Base-by-base conservation (phyloP, 1,284 basidiomycete species). In the Pseudozyma tsukubaensis region DNA sequence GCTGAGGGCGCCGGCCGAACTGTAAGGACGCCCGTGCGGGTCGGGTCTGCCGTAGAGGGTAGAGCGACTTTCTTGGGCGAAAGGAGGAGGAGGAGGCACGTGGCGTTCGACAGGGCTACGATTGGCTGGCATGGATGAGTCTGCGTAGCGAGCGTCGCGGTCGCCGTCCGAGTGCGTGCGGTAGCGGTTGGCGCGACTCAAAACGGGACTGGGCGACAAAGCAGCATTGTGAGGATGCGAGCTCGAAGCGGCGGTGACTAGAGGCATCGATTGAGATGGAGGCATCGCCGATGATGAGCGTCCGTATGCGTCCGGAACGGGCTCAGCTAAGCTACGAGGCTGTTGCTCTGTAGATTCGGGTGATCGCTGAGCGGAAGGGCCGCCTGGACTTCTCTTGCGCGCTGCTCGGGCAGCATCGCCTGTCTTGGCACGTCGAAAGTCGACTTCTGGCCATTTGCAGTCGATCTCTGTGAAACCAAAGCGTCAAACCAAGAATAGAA, bases 381-480 rank as follows among this genome's bases (percentile, higher is more conserved):
- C 61, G 16, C 43, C 47, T 2, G 65, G 60, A 51, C 54, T 65
- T n/a, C 54, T 65, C 21, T 64, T 64, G 40, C 62, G 66, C 24
- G 24, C 24, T 24, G 48, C 44, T n/a, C 55, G 52, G 4, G 63
- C 65, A 29, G 71, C 63, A 19, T 75, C 72, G 19, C 68, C 67
- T 0, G 68, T 58, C 60, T 75, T 75, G 34, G 72, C 72, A 21
- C 72, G 59, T 44, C 72, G 72, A 44, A 75, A 75, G 44, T 75
- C 72, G 51, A 71, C 62, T 40, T 75, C 72, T 18, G 72, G 72
- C 72, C 72, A 75, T 44, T 71, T 75, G 55, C 72, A 75, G 8
- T 71, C 60, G 54, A 75, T 71, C 45, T 71, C 72, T 74, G 62
- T 18, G 34, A 4, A n/a, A 32, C 9, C 19, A 18, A 36, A 36